phyloP scores from a whole-genome alignment of 768 basidiomycete species.

The Mycena filopes region DNA sequence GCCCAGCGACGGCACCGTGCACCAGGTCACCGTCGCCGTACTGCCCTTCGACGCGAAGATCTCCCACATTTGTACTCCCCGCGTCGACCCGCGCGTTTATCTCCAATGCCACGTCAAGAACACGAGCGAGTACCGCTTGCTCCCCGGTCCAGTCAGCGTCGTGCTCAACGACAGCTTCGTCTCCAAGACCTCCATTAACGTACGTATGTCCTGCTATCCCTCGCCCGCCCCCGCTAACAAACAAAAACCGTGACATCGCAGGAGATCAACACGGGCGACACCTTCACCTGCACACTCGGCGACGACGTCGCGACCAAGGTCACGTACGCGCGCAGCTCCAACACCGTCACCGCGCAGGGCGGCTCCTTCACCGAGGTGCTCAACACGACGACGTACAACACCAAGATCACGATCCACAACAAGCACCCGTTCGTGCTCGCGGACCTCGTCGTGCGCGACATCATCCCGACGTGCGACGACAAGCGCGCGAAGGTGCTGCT shows the following conservation, averaged over 20 bases:
- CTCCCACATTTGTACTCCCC: slow-evolving; percentile 61
- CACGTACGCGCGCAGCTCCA: slow-evolving; percentile 55
- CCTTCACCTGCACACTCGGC: slow-evolving; percentile 67
- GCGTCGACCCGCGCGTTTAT: slow-evolving; percentile 59
- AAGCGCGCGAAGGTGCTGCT: slow-evolving; percentile 57
- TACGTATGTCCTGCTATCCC: slow-evolving; percentile 36
- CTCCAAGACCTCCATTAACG: slow-evolving; percentile 60
- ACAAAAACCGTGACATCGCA: slow-evolving; percentile 32
- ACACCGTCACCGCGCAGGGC: slow-evolving; percentile 46
- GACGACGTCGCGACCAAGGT: slow-evolving; percentile 55
- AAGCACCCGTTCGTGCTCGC: slow-evolving; percentile 57
- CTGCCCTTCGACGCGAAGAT: slow-evolving; percentile 58
- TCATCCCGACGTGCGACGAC: slow-evolving; percentile 55
- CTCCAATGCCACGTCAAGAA: slow-evolving; percentile 67
- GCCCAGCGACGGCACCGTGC: slow-evolving; percentile 63
- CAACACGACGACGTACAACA: slow-evolving; percentile 57
- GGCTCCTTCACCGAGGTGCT: slow-evolving; percentile 57
- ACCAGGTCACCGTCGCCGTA: slow-evolving; percentile 64
- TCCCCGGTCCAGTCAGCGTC: slow-evolving; percentile 64
- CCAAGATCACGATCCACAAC: slow-evolving; percentile 58
- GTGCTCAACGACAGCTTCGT: slow-evolving; percentile 69
- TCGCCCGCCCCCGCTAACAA: not conserved
- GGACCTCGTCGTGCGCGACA: slow-evolving; percentile 58
- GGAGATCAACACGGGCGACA: slow-evolving; percentile 61
- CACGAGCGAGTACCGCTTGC: slow-evolving; percentile 64